Evolutionary conservation across 176 grass and related monocot species (phyloP).

Genomic region (Poa annua): DNA sequence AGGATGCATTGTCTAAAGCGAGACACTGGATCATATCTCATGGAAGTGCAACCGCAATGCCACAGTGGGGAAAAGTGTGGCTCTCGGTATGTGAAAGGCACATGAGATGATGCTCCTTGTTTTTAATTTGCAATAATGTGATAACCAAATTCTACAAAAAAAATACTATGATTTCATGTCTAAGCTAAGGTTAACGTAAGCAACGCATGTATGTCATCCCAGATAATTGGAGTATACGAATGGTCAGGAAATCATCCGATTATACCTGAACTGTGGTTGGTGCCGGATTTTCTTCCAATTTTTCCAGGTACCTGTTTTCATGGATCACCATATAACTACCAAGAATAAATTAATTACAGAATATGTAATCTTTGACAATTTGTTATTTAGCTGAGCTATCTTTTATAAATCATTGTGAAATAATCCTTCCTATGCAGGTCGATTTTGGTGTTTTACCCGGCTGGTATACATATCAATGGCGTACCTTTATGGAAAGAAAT

Average conservation of each 20-base stretch:
- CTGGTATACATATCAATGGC: neutral
- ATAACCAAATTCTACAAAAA: neutral
- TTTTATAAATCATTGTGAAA: neutral
- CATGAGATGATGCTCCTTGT: neutral
- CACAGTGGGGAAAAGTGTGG: conserved; percentile 14
- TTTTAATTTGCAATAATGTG: neutral
- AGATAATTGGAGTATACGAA: neutral
- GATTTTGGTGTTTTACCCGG: neutral
- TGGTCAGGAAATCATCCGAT: neutral
- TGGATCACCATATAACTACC: too few relatives aligned
- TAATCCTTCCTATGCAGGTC: neutral
- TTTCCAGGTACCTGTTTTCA: neutral
- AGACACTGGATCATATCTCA: neutral
- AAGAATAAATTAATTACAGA: too few relatives aligned
- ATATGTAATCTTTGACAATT: too few relatives aligned
- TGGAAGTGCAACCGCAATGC: neutral
- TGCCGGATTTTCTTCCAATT: neutral
- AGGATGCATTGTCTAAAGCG: neutral
- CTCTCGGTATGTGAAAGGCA: neutral
- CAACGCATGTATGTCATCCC: neutral
- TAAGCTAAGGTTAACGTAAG: neutral
- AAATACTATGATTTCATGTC: neutral
- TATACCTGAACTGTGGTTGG: neutral
- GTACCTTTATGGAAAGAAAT: neutral
- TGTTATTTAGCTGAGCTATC: neutral